Conservation (phyloP, 129 eudicot species). For the Tagetes patula region DNA sequence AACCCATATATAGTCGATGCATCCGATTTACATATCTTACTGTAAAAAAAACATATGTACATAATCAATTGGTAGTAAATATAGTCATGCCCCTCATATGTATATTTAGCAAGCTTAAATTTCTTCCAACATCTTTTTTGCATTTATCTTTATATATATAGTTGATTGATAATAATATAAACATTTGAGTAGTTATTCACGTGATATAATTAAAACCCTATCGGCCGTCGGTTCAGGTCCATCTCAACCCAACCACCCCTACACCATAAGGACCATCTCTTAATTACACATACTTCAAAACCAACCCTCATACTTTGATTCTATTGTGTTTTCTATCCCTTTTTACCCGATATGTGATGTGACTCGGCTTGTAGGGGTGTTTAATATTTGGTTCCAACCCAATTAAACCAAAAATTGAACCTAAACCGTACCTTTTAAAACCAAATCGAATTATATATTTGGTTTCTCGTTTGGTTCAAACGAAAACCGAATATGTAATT, state of each 20-base stretch:
- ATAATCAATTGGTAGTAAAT: too few species aligned
- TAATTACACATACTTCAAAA: background rate
- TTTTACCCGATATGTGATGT: background rate
- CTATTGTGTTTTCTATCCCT: background rate
- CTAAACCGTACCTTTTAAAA: too few species aligned
- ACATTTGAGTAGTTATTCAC: conserved; percentile 28
- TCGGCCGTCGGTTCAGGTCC: conserved; percentile 18
- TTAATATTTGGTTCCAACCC: too few species aligned
- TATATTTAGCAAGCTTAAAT: background rate
- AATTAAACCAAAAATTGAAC: too few species aligned
- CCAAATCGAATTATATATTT: too few species aligned
- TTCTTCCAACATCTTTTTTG: background rate
- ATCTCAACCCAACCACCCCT: conserved; percentile 8
- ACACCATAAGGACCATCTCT: conserved; percentile 20
- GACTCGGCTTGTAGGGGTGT: background rate
- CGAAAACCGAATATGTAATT: too few species aligned
- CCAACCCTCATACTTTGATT: conserved; percentile 3
- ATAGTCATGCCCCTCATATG: background rate
- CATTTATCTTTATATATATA: background rate
- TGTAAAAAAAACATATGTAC: too few species aligned
- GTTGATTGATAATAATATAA: background rate
- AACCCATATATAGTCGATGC: too few species aligned
- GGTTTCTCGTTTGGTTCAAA: too few species aligned
- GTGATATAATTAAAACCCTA: conserved; percentile 30
- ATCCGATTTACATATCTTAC: too few species aligned